Conservation (phyloP, 495 filamentous ascomycete species). For the Lasiosphaeria ovina region DNA sequence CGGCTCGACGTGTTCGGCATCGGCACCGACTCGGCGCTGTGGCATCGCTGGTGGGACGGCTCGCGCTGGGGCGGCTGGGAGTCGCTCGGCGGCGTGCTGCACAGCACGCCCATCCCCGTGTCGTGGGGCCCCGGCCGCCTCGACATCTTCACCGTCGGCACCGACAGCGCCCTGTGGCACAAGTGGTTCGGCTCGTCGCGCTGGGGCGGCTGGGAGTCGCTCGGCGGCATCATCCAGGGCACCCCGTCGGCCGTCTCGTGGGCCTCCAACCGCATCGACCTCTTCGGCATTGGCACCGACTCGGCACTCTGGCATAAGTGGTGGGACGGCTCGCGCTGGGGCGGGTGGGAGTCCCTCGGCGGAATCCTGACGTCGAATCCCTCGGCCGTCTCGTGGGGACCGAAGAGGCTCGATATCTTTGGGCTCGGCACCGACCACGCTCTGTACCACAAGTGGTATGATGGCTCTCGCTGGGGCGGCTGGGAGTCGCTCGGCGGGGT, state of each 20-base stretch:
- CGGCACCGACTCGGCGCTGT: slow-evolving; percentile 10
- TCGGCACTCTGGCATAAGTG: slow-evolving; percentile 24
- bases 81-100: slow-evolving; percentile 25
- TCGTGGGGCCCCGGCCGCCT: slow-evolving; percentile 25
- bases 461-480: slow-evolving; percentile 15
- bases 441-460: slow-evolving; percentile 16
- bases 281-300: slow-evolving; percentile 27
- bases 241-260: slow-evolving; percentile 23
- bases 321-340: slow-evolving; percentile 13
- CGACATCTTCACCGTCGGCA: slow-evolving; percentile 32
- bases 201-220: slow-evolving; percentile 24
- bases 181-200: slow-evolving; percentile 33
- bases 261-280: slow-evolving; percentile 15
- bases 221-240: slow-evolving; percentile 23
- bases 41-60: slow-evolving; percentile 17
- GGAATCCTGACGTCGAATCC: background rate
- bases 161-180: slow-evolving; percentile 8
- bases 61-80: slow-evolving; percentile 27
- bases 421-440: slow-evolving; percentile 7
- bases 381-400: slow-evolving; percentile 9
- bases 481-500: slow-evolving; percentile 33
- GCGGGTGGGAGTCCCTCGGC: slow-evolving; percentile 19
- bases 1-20: slow-evolving; percentile 12
- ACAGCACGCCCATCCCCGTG: slow-evolving; percentile 18
- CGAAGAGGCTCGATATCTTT: slow-evolving; percentile 9